Conservation (phyloP, 116 monocot genomes). For the Trichopus zeylanicus region DNA sequence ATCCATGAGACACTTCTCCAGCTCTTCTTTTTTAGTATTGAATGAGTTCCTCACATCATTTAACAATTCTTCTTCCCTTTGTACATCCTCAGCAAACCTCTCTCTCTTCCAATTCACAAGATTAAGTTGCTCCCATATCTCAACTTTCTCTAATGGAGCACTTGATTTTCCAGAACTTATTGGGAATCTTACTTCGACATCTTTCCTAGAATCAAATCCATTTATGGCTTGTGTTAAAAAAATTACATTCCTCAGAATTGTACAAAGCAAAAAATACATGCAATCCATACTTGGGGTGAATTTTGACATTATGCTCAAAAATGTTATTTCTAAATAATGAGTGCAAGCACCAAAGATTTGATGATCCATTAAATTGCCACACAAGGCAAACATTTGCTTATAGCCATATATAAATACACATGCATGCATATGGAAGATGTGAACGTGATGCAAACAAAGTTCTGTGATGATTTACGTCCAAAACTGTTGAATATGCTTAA, state of each 20-base stretch:
- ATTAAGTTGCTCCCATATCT: conserved; percentile 40
- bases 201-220: conserved; percentile 21
- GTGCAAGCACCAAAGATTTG: too few relatives aligned
- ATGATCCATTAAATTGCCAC: background rate
- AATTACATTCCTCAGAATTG: too few relatives aligned
- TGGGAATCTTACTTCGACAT: conserved; percentile 45
- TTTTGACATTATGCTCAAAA: too few relatives aligned
- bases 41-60: background rate
- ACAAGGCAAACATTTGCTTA: too few relatives aligned
- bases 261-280: too few relatives aligned
- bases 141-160: conserved; percentile 20
- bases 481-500: background rate
- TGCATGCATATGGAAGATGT: too few relatives aligned
- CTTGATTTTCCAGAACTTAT: conserved; percentile 20
- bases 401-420: too few relatives aligned
- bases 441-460: too few relatives aligned
- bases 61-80: background rate
- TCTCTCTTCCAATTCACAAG: conserved; percentile 60
- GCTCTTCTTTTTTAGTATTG: background rate
- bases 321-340: too few relatives aligned
- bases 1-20: background rate
- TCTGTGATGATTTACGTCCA: too few relatives aligned
- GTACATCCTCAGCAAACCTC: conserved; percentile 8
- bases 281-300: too few relatives aligned
- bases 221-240: background rate